Base-by-base conservation (phyloP, 2,329 filamentous ascomycete genomes). In the Trichoderma brevicompactum region DNA sequence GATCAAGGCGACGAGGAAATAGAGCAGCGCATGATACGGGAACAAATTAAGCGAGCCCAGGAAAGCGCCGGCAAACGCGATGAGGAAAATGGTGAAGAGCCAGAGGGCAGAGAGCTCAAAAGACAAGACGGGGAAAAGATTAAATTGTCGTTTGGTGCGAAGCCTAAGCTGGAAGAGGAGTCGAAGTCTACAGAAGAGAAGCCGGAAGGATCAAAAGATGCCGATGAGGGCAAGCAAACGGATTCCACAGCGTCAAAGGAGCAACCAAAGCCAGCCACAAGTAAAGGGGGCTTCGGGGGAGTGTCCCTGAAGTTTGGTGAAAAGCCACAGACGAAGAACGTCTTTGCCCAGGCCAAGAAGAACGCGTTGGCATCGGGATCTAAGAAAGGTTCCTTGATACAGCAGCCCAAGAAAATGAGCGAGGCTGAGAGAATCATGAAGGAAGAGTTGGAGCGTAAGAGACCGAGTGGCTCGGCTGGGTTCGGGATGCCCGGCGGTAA, bases 1-100 rank as follows among this genome's bases (percentile, higher is more conserved):
- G 94, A 97, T 72, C 92, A 91, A 70, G 92, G 93, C 2, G 94
- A 97, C 71, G 94, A 98, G 75, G 92, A 96, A 78, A 80, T 92
- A 55, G 94, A 98, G 78, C 90, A 94, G 77, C 87, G 86, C 73
- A 83, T 94, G 80, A 89, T 99, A 50, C 85, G 86, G 72, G 90
- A 92, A 74, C 95, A 98, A 82, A 91, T 98, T 55, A 86, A 87
- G 75, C 83, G 91, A 66, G 94, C 94, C 2, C 84, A 87, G 71
- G 84, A 83, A 67, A 77, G 75, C 8, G 78, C 78, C 2, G 80
- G 79, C 7, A 79, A 79, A 5, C 77, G 78, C 12, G 77, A 75
- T 13, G 76, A 77, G 0, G 76, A 78, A 1, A 76, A 74, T 6
- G 80, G 81, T 52, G 76, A 80, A 55, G 74, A 82, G 65, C 71